Conservation (phyloP, 805 yeast genomes). For the Cyberlindnera veronae region DNA sequence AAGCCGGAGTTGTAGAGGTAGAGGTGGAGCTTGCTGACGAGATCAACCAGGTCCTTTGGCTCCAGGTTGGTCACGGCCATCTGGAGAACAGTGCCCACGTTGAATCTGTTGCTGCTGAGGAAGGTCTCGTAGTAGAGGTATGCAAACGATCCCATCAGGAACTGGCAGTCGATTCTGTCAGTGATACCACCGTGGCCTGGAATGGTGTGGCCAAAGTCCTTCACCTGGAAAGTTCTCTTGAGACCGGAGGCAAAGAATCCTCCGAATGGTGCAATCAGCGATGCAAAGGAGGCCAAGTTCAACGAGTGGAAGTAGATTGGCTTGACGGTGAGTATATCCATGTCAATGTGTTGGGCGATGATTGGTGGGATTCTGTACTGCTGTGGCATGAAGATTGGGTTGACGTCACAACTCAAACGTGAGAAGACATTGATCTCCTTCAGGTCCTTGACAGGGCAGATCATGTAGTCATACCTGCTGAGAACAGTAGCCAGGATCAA, state of each 20-base stretch:
- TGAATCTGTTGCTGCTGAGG: constrained; percentile 66
- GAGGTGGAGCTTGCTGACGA: constrained; percentile 50
- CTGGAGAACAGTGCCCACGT: constrained; percentile 74
- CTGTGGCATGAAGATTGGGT: constrained; percentile 86
- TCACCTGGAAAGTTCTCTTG: constrained; percentile 92
- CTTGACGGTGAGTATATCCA: constrained; percentile 56
- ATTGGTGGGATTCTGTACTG: constrained; percentile 71
- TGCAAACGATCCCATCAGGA: constrained; percentile 93
- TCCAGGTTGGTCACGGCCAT: constrained; percentile 68
- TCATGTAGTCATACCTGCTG: constrained; percentile 66
- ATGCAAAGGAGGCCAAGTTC: constrained; percentile 88
- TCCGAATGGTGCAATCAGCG: constrained; percentile 96
- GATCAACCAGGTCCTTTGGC: constrained; percentile 58
- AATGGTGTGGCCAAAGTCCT: constrained; percentile 96
- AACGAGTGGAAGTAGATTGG: constrained; percentile 91
- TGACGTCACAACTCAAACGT: constrained; percentile 69
- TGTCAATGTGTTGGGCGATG: constrained; percentile 46
- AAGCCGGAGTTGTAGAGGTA: constrained; percentile 37
- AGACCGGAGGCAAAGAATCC: constrained; percentile 98
- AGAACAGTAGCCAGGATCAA: constrained; percentile 61
- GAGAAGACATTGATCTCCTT: constrained; percentile 59
- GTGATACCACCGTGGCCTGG: constrained; percentile 99
- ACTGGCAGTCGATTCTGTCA: constrained; percentile 97
- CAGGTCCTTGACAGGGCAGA: constrained; percentile 79
- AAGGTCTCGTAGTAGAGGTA: constrained; percentile 92